Conservation (phyloP, 2,329 filamentous ascomycete species). For the Penicillium sp. region DNA sequence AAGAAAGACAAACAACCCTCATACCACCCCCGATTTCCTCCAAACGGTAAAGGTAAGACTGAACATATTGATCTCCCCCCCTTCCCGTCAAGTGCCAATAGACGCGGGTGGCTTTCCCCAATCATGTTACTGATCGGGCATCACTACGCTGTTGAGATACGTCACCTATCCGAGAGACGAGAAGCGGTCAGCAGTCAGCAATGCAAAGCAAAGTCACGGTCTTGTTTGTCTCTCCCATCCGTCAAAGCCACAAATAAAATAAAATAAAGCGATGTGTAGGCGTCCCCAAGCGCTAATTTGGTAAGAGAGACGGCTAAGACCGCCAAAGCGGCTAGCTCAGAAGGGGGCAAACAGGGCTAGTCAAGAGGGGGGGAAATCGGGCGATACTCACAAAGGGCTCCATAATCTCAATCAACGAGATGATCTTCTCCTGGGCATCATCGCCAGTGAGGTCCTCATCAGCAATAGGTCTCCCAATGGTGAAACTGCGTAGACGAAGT, state of each 20-base stretch:
- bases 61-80: background rate
- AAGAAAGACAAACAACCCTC: conserved; percentile 1
- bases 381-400: conserved; percentile 71
- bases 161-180: conserved; percentile 55
- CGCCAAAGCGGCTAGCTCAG: conserved; percentile 24
- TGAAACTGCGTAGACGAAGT: conserved; percentile 78
- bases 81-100: background rate
- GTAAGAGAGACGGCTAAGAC: conserved; percentile 15
- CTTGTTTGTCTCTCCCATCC: background rate
- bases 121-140: conserved; percentile 60
- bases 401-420: conserved; percentile 66
- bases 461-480: conserved; percentile 65
- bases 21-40: background rate
- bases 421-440: conserved; percentile 65
- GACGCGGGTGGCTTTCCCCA: conserved; percentile 1
- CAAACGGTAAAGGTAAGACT: background rate
- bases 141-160: conserved; percentile 71
- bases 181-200: conserved; percentile 28
- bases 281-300: conserved; percentile 15
- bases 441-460: conserved; percentile 66
- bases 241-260: conserved; percentile 5
- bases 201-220: background rate
- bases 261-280: background rate
- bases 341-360: conserved; percentile 24
- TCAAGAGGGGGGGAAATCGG: conserved; percentile 24